phyloP scores from a whole-genome alignment of 208 protist species.

The Wallacemonas sp. region DNA sequence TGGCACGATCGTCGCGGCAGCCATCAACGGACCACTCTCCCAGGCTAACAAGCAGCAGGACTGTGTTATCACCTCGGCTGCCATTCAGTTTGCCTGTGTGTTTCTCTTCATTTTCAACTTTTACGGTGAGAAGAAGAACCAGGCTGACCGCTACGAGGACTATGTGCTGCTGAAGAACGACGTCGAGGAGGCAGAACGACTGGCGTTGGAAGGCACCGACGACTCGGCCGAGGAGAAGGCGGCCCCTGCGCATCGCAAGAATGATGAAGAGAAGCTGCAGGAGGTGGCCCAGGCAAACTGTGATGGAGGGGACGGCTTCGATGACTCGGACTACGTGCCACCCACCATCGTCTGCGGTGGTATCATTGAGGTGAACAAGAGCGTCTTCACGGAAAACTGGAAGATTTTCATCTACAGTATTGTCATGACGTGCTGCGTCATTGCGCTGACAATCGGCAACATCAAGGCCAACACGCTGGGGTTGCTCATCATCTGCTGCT shows the following conservation, averaged over 20 bases:
- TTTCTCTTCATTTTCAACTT: slow-evolving; percentile 45
- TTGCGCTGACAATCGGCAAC: slow-evolving; percentile 22
- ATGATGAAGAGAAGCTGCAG: slow-evolving; percentile 9
- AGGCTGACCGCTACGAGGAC: slow-evolving; percentile 17
- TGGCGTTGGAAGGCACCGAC: not conserved
- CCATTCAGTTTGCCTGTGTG: slow-evolving; percentile 16
- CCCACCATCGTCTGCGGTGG: slow-evolving; percentile 10
- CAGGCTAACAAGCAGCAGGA: slow-evolving; percentile 21
- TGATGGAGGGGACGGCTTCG: not conserved
- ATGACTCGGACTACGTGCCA: slow-evolving; percentile 18
- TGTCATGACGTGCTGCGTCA: slow-evolving; percentile 20
- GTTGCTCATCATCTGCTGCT: slow-evolving; percentile 8
- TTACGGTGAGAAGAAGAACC: slow-evolving; percentile 36
- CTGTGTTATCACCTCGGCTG: slow-evolving; percentile 24
- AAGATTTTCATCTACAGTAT: slow-evolving; percentile 26
- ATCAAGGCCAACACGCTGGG: slow-evolving; percentile 11
- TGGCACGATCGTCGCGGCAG: slow-evolving; percentile 20
- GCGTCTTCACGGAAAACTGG: slow-evolving; percentile 23
- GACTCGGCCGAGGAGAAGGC: not conserved
- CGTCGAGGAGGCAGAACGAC: not conserved
- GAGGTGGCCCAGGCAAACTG: not conserved
- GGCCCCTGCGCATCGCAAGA: not conserved
- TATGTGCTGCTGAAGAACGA: slow-evolving; percentile 13
- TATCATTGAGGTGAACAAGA: slow-evolving; percentile 29
- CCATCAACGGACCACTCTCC: slow-evolving; percentile 33